phyloP scores from a whole-genome alignment of 352 stramenopile species.

The Pythium phragmitis region DNA sequence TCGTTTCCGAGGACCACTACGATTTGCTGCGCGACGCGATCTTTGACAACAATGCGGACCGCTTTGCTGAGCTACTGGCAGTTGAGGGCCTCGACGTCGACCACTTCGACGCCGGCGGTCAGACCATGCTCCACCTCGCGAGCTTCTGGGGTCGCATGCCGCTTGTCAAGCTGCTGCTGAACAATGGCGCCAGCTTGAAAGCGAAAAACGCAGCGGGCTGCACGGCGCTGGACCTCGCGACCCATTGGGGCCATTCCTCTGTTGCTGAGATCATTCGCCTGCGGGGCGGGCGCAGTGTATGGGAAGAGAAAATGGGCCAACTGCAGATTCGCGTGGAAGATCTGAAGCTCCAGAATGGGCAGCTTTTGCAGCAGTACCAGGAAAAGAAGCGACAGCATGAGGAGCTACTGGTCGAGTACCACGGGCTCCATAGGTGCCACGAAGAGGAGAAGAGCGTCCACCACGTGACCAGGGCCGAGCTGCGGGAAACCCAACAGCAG shows the following conservation, averaged over 20 bases:
- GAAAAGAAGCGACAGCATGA: slow-evolving; percentile 32
- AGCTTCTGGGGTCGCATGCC: slow-evolving; percentile 75
- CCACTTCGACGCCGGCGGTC: slow-evolving; percentile 67
- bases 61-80: slow-evolving; percentile 43
- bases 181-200: slow-evolving; percentile 61
- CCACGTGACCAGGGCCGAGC: slow-evolving; percentile 8
- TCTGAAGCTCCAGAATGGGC: slow-evolving; percentile 35
- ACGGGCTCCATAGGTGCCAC: slow-evolving; percentile 35
- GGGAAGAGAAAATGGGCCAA: slow-evolving; percentile 71
- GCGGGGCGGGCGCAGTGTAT: slow-evolving; percentile 60
- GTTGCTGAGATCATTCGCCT: slow-evolving; percentile 69
- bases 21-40: slow-evolving; percentile 71
- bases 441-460: slow-evolving; percentile 52
- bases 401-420: slow-evolving; percentile 31
- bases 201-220: slow-evolving; percentile 70
- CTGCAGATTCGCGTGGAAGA: slow-evolving; percentile 71
- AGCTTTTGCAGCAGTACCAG: slow-evolving; percentile 28
- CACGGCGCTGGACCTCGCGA: slow-evolving; percentile 67
- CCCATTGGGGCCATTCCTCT: slow-evolving; percentile 70
- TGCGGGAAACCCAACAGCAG: slow-evolving; percentile 11
- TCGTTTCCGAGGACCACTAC: slow-evolving; percentile 44
- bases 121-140: slow-evolving; percentile 72
- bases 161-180: slow-evolving; percentile 57
- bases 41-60: slow-evolving; percentile 59
- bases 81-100: slow-evolving; percentile 51